Evolutionary conservation across 2,329 filamentous ascomycete species (phyloP), one percentile per base, ranked within the genome.

Genomic region (Trichoderma arundinaceum): DNA sequence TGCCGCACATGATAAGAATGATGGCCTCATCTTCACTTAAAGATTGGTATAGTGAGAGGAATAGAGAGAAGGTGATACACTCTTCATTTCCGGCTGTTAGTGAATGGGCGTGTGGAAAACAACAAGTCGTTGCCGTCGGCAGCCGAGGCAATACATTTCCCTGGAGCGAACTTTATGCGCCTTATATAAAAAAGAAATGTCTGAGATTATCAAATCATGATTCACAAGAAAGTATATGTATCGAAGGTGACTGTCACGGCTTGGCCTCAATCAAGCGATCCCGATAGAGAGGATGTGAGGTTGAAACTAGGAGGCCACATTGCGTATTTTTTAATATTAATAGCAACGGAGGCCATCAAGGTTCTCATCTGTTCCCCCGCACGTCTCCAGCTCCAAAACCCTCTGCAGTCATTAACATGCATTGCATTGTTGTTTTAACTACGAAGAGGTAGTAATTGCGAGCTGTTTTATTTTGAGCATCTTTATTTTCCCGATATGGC

Each of bases 291-390:
- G 9, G 33, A 39, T 35, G 10, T 57, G 52, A 51, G 43, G 28
- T 57, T 64, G 49, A 19, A 19, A 22, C 9, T 10, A 13, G 39
- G 43, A 48, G 7, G 33, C 15, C 43, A 38, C 15, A 1, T 7
- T 46, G 10, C 41, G 49, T 8, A 46, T 54, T 46, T 64, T 49
- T 54, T n/a, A n/a, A n/a, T n/a, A n/a, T 39, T 17, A 48, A 13
- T 48, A 38, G 33, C 19, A 13, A n/a, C 2, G 13, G 62, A 59
- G 54, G 53, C 62, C 62, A 65, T 65, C 62, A 65, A 65, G 62
- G 62, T 65, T 65, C 62, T 65, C 62, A 33, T 22, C 19, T 8
- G 1, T 6, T 15, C 33, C 61, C 35, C 53, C 62, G 44, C 54
- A 38, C 19, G 32, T 17, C 33, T 41, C 41, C 10, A 35, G 13